phyloP scores from a whole-genome alignment of 139 green algal species.

The Tetradesmus obliquus region DNA sequence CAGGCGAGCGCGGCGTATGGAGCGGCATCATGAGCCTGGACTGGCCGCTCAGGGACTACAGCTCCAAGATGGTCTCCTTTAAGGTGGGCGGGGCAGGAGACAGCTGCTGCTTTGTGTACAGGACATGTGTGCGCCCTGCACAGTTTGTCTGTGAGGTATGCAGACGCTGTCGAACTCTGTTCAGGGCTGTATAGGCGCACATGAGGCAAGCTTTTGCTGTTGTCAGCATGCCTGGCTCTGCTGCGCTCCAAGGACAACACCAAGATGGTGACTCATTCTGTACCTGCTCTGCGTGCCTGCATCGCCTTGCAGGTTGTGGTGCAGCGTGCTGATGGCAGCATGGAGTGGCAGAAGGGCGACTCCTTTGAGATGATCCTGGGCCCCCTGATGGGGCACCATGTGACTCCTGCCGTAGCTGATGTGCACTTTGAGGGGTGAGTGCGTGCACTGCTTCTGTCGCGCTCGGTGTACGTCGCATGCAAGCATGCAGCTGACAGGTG shows the following conservation, averaged over 20 bases:
- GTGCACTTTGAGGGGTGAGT: constrained; percentile 9
- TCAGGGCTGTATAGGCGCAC: too few species aligned
- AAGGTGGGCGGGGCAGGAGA: background rate
- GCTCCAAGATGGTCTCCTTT: background rate
- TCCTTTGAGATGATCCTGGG: constrained; percentile 5
- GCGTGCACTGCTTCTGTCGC: background rate
- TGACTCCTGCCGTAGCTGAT: background rate
- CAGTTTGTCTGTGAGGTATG: background rate
- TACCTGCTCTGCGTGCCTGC: background rate
- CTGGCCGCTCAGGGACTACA: constrained; percentile 15
- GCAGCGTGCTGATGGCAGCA: constrained; percentile 24
- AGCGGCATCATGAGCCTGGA: background rate
- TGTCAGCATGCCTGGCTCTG: too few species aligned
- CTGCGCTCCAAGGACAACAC: background rate
- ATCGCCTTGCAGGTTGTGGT: background rate
- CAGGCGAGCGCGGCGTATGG: background rate
- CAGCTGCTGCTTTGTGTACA: background rate
- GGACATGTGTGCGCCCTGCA: background rate
- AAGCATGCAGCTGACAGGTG: background rate
- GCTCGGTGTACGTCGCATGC: too few species aligned
- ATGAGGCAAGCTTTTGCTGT: too few species aligned
- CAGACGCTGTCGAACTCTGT: background rate
- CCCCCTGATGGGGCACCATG: constrained; percentile 5
- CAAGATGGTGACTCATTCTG: background rate
- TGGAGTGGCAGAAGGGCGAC: background rate